A percentile compares a stretch with the other conserved stretches of the same genome.
phyloP scores from a whole-genome alignment of 495 filamentous ascomycete species.

The Penicillium canariense region DNA sequence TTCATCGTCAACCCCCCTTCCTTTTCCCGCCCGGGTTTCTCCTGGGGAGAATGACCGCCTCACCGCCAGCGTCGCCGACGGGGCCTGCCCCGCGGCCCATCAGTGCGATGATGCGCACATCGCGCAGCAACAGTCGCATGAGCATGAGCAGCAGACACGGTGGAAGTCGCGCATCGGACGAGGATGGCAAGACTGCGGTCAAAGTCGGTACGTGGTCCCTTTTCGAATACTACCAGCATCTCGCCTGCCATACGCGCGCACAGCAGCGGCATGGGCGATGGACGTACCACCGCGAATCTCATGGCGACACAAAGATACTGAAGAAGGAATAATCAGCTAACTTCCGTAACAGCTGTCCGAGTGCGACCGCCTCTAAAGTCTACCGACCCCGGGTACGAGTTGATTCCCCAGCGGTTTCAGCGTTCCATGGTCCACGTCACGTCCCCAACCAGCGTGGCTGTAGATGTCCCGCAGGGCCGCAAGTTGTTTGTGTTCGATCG shows the following conservation, averaged over 20 bases:
- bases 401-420: constrained; percentile 94
- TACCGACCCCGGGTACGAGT: constrained; percentile 85
- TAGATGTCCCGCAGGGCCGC: constrained; percentile 87
- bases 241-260: constrained; percentile 12
- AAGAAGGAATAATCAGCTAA: constrained; percentile 10
- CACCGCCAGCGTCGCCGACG: constrained; percentile 59
- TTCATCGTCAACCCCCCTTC: constrained; percentile 11
- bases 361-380: constrained; percentile 85
- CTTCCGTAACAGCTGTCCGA: constrained; percentile 67
- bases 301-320: background rate
- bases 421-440: constrained; percentile 88
- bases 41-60: constrained; percentile 47
- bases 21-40: constrained; percentile 27
- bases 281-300: background rate
- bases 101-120: constrained; percentile 80
- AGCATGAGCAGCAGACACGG: constrained; percentile 80
- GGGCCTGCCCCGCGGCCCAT: constrained; percentile 66
- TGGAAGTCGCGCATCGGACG: constrained; percentile 86
- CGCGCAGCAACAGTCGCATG: constrained; percentile 84
- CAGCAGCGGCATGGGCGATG: background rate
- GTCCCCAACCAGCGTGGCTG: constrained; percentile 75
- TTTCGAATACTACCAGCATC: constrained; percentile 8
- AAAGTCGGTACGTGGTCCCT: constrained; percentile 84
- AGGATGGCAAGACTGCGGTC: constrained; percentile 93
- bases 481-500: constrained; percentile 96